phyloP scores from a whole-genome alignment of 495 filamentous ascomycete species.

The Hypomontagnella monticulosa region DNA sequence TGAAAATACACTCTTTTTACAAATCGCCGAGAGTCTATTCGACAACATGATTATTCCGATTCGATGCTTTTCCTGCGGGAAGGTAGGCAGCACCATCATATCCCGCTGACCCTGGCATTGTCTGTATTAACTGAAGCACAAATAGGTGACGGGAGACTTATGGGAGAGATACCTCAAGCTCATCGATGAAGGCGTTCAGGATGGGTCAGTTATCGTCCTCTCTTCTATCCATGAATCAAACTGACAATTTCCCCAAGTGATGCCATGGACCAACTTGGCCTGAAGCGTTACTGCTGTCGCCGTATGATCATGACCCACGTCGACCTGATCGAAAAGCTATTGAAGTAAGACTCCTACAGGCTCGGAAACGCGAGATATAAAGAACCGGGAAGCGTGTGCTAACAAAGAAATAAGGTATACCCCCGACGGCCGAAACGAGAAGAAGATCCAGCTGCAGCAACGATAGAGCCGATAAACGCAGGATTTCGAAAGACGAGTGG shows the following conservation, averaged over 20 bases:
- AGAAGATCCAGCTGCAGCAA: conserved; percentile 55
- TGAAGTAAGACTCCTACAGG: conserved; percentile 70
- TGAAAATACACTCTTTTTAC: neutral
- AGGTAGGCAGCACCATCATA: conserved; percentile 65
- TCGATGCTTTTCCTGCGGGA: conserved; percentile 98
- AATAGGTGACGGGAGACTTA: conserved; percentile 91
- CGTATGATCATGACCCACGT: conserved; percentile 99
- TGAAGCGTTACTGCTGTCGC: conserved; percentile 96
- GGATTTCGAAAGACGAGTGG: neutral
- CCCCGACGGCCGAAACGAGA: conserved; percentile 62
- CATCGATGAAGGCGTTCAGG: conserved; percentile 76
- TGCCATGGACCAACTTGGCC: conserved; percentile 91
- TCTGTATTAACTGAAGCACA: conserved; percentile 24
- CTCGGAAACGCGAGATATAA: conserved; percentile 1
- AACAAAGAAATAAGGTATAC: conserved; percentile 53
- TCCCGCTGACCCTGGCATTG: neutral
- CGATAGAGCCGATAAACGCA: neutral
- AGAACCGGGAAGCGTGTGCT: conserved; percentile 11
- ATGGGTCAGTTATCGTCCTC: conserved; percentile 70
- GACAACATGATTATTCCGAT: conserved; percentile 95
- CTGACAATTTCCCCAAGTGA: conserved; percentile 64
- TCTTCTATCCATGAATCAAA: neutral
- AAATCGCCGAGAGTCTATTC: conserved; percentile 9
- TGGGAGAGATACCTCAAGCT: conserved; percentile 94
- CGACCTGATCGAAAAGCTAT: conserved; percentile 96